These are phyloP conservation scores for Pseudoturritis turrita DNA, from an alignment of 345 rosid genomes.

Conservation along the genomic window DNA sequence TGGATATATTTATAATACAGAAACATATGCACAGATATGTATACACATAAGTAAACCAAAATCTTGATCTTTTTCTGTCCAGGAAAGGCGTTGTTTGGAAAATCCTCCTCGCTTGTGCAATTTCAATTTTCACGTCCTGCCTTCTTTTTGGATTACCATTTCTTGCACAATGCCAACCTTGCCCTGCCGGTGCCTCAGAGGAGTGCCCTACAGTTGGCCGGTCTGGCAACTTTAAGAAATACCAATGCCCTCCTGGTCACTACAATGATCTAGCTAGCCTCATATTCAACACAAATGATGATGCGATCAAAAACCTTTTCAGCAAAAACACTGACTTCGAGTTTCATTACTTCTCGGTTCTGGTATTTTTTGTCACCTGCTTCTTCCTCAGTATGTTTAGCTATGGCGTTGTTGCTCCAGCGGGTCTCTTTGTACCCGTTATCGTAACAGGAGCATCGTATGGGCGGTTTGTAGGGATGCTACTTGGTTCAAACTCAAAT, in stretches of 20 bases:
- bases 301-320: conserved; percentile 87
- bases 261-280: conserved; percentile 97
- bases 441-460: conserved; percentile 88
- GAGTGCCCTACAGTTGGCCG: conserved; percentile 91
- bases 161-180: conserved; percentile 74
- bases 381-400: conserved; percentile 72
- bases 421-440: conserved; percentile 88
- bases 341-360: conserved; percentile 61
- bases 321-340: conserved; percentile 75
- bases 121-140: conserved; percentile 76
- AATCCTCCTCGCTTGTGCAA: conserved; percentile 55
- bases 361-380: conserved; percentile 71
- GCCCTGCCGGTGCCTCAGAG: conserved; percentile 66
- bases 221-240: conserved; percentile 93
- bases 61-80: conserved; percentile 23
- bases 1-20: neutral
- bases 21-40: neutral
- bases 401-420: conserved; percentile 83
- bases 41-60: neutral
- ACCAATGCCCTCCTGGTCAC: conserved; percentile 72
- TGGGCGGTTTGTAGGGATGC: conserved; percentile 82
- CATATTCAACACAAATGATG: conserved; percentile 89
- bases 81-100: conserved; percentile 64
- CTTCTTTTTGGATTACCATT: conserved; percentile 93
- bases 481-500: conserved; percentile 48